Evolutionary conservation across 805 yeast species (phyloP), one percentile per base, ranked within the genome.

Genomic region (Millerozyma acaciae): DNA sequence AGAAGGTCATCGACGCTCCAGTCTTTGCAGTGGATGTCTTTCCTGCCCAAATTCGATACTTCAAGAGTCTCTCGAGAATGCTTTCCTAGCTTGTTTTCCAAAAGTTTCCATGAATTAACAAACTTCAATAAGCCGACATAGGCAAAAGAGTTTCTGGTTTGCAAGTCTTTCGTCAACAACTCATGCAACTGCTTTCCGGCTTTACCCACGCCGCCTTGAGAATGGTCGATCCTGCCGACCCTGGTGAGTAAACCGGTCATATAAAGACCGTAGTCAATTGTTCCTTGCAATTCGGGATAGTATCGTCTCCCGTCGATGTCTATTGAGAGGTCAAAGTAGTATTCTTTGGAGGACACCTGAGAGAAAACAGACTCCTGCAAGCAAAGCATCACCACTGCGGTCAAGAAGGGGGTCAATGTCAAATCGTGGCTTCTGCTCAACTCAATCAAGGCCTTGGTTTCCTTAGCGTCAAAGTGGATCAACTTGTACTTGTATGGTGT

Each of bases 331-430:
- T 15, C 20, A 38, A 27, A 29, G 30, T 30, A 7, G 37, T 21
- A 12, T 8, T 17, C 16, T 26, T 17, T 4, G n/a, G n/a, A n/a
- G 10, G 5, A 7, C 15, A 12, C 15, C 17, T 17, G 8, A 4
- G 41, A 34, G 20, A 48, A 37, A 4, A 52, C 26, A 1, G 44
- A 37, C 16, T 50, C 44, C 34, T 47, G 45, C 7, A 51, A 33
- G 6, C 46, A 34, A 7, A 39, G 39, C 18, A 40, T 16, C 7
- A 46, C 48, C n/a, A 47, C 27, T 1, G 42, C 32, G 4, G 42
- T 32, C 4, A 51, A 29, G 28, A 31, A 45, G 6, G 58, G 48
- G 2, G 57, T 55, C 18, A 55, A 30, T 4, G 56, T 51, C 8
- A 44, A 18, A 2, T 33, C 33, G 16, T 45, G 38, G 17, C 21